Conservation (phyloP, 1,139 yeast species). For the Candida pseudoviswanathii region DNA sequence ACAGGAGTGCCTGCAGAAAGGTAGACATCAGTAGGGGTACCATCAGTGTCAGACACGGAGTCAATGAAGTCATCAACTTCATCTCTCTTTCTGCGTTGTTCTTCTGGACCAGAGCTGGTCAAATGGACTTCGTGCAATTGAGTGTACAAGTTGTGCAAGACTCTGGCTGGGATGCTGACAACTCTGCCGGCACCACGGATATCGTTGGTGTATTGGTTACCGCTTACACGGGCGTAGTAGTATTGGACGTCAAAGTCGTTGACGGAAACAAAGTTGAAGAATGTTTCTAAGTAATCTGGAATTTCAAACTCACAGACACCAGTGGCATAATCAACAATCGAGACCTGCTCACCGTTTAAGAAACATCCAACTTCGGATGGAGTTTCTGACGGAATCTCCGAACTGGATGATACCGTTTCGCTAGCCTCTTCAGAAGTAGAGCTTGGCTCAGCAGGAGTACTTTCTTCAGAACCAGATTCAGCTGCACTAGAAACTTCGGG, state of each 20-base stretch:
- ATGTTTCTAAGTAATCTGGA: slow-evolving; percentile 30
- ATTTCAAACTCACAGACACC: slow-evolving; percentile 46
- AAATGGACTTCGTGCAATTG: slow-evolving; percentile 35
- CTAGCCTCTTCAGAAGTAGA: background rate
- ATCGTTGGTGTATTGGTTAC: slow-evolving; percentile 34
- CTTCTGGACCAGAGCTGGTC: no score
- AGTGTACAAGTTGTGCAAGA: slow-evolving; percentile 24
- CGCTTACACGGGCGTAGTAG: slow-evolving; percentile 34
- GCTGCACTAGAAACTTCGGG: background rate
- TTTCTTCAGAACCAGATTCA: background rate
- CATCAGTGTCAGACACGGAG: slow-evolving; percentile 21
- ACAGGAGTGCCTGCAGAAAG: slow-evolving; percentile 26
- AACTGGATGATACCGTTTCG: background rate
- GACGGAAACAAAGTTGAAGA: slow-evolving; percentile 27
- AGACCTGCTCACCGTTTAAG: slow-evolving; percentile 34
- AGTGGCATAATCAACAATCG: slow-evolving; percentile 43
- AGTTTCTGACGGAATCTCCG: background rate
- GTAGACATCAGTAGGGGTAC: slow-evolving; percentile 1
- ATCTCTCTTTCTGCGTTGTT: slow-evolving; percentile 33
- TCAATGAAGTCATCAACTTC: slow-evolving; percentile 34
- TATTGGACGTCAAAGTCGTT: slow-evolving; percentile 40
- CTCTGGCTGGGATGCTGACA: slow-evolving; percentile 36
- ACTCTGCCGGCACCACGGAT: slow-evolving; percentile 38
- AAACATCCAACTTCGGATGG: slow-evolving; percentile 34
- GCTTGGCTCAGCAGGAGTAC: background rate